Evolutionary conservation across 345 rosid species (phyloP).

Genomic region (Salix viminalis): DNA sequence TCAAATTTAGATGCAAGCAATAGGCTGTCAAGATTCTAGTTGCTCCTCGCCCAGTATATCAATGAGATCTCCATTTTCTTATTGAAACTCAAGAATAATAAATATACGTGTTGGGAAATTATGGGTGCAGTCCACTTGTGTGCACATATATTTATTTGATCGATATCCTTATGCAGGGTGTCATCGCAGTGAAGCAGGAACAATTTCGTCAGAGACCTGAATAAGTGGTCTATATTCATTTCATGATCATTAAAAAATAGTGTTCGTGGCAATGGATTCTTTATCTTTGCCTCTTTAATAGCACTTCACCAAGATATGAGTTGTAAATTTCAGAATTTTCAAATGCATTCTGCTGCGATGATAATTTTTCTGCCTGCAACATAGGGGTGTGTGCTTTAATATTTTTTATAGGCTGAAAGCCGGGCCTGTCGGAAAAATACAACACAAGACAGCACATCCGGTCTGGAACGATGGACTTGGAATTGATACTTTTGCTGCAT

Average conservation of each 20-base stretch:
- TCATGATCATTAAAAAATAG: neutral
- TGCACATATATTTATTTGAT: neutral
- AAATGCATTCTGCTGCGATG: neutral
- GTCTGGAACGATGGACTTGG: too few relatives aligned
- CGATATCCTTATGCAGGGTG: neutral
- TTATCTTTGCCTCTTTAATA: neutral
- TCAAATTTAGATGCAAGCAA: neutral
- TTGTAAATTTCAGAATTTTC: neutral
- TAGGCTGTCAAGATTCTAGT: constrained; percentile 2
- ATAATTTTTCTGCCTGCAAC: neutral
- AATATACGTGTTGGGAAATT: neutral
- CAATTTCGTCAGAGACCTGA: neutral
- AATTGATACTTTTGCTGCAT: too few relatives aligned
- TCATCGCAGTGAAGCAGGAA: neutral
- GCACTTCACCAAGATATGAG: neutral
- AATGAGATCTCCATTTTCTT: neutral
- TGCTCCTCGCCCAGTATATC: neutral
- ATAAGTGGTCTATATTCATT: neutral
- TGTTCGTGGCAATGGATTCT: neutral
- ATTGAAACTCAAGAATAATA: neutral
- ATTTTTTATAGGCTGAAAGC: too few relatives aligned
- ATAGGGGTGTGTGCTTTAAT: too few relatives aligned
- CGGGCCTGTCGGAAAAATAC: too few relatives aligned
- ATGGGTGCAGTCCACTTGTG: neutral
- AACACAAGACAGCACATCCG: too few relatives aligned